A percentile compares a stretch with the other conserved stretches of the same genome.
Conservation (phyloP, 345 rosid genomes). For the Ailanthus altissimus region DNA sequence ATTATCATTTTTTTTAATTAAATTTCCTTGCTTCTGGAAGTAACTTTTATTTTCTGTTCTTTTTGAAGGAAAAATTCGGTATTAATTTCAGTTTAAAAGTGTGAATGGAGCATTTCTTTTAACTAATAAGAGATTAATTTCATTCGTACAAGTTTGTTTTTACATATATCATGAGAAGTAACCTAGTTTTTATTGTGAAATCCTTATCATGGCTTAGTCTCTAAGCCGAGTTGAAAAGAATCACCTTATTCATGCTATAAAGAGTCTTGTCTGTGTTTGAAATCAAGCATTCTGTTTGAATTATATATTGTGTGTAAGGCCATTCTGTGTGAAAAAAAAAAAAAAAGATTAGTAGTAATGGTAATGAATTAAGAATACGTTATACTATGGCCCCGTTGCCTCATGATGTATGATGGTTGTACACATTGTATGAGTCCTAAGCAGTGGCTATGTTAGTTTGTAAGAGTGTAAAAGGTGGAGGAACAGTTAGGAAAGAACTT, state of each 20-base stretch:
- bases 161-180: background rate
- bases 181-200: background rate
- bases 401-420: background rate
- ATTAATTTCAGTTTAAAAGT: background rate
- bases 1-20: background rate
- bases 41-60: background rate
- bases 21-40: background rate
- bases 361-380: background rate
- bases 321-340: background rate
- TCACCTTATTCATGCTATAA: background rate
- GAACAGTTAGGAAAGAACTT: background rate
- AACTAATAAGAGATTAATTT: background rate
- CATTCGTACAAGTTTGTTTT: background rate
- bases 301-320: background rate
- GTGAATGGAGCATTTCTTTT: background rate
- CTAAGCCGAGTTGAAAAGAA: background rate
- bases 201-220: background rate
- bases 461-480: background rate
- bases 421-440: background rate
- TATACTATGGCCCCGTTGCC: constrained; percentile 1
- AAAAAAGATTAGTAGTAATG: background rate
- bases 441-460: background rate
- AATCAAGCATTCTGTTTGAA: background rate
- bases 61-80: background rate
- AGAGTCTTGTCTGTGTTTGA: background rate